Evolutionary conservation across 345 rosid genomes (phyloP).

Genomic region (Gossypium turneri): DNA sequence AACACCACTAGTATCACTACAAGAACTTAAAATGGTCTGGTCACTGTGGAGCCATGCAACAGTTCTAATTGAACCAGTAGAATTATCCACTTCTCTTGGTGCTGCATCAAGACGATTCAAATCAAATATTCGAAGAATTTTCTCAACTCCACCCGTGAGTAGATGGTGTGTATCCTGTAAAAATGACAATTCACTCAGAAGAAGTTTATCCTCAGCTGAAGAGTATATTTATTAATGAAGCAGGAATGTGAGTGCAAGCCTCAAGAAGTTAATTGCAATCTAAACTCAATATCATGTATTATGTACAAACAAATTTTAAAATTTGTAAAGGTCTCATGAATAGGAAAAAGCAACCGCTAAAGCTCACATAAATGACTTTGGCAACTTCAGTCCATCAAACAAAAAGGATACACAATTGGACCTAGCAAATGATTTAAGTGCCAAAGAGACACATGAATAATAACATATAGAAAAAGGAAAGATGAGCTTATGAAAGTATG

Average conservation of each 20-base stretch:
- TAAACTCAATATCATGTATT: neutral
- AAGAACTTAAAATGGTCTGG: conserved; percentile 86
- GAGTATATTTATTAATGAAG: neutral
- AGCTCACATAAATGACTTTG: neutral
- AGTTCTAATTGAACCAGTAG: conserved; percentile 84
- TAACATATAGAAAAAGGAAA: neutral
- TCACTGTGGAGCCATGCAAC: conserved; percentile 95
- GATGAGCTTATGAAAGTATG: too few species aligned
- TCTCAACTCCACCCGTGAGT: conserved; percentile 92
- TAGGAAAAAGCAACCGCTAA: neutral
- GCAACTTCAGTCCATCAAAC: neutral
- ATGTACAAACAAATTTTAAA: neutral
- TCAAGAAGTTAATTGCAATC: neutral
- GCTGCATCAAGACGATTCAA: conserved; percentile 79
- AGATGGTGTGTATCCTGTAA: conserved; percentile 70
- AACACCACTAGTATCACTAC: conserved; percentile 79
- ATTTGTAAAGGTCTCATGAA: neutral
- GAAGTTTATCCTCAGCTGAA: neutral
- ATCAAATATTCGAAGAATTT: conserved; percentile 83
- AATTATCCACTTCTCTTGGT: conserved; percentile 74
- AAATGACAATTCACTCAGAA: neutral
- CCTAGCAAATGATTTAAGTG: neutral
- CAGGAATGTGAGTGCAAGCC: neutral
- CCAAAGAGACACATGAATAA: neutral
- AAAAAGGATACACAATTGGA: neutral